Evolutionary conservation across 805 yeast species (phyloP).

Genomic region (Candida khao-thaluensis): DNA sequence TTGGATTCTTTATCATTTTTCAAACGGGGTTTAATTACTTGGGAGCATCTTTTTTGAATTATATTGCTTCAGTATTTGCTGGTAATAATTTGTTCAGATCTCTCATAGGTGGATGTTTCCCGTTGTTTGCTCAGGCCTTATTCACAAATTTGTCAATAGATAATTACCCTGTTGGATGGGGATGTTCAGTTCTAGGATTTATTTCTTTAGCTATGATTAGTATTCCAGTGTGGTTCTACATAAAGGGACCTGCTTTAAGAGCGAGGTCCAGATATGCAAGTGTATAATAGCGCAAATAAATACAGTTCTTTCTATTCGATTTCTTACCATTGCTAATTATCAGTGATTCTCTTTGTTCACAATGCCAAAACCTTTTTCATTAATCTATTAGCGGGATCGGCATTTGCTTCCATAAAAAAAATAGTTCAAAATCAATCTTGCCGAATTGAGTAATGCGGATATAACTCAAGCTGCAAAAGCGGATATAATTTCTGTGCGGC

Average conservation of each 20-base stretch:
- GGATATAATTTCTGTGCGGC: too few species aligned
- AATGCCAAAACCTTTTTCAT: too few species aligned
- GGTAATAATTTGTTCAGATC: slow-evolving; percentile 51
- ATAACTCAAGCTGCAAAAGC: too few species aligned
- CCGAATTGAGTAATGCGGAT: too few species aligned
- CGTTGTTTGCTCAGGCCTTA: slow-evolving; percentile 62
- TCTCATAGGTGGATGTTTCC: slow-evolving; percentile 56
- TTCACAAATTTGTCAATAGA: slow-evolving; percentile 49
- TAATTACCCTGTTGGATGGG: slow-evolving; percentile 61
- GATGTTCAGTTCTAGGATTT: slow-evolving; percentile 47
- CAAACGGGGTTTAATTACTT: slow-evolving; percentile 53
- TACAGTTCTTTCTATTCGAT: too few species aligned
- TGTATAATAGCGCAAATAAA: slow-evolving; percentile 14
- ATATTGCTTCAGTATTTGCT: slow-evolving; percentile 58
- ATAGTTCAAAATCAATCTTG: too few species aligned
- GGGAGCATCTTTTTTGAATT: slow-evolving; percentile 47
- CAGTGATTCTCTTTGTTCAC: too few species aligned
- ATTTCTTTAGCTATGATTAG: slow-evolving; percentile 40
- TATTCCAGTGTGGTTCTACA: slow-evolving; percentile 46
- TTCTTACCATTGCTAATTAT: too few species aligned
- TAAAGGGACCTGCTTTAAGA: slow-evolving; percentile 41
- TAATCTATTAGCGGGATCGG: too few species aligned
- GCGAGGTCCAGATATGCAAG: slow-evolving; percentile 24
- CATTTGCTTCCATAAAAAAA: too few species aligned
- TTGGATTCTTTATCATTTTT: slow-evolving; percentile 46